Evolutionary conservation across 2,329 filamentous ascomycete species (phyloP).

Genomic region (Myriangium duriaei): DNA sequence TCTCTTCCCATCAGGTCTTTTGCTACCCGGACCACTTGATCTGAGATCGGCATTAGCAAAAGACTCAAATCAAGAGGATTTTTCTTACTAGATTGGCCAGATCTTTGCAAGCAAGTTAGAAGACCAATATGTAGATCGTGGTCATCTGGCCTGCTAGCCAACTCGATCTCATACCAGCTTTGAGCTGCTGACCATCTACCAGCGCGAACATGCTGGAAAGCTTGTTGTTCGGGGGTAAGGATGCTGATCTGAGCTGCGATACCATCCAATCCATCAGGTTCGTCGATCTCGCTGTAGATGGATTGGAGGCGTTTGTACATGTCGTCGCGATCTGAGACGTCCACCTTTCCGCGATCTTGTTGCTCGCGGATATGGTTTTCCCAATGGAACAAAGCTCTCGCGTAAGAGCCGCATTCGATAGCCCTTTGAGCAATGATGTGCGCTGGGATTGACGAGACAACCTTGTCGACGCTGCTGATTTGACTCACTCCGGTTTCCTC

Average conservation of each 20-base stretch:
- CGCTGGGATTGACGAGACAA: constrained; percentile 57
- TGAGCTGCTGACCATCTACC: constrained; percentile 90
- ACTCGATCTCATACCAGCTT: constrained; percentile 90
- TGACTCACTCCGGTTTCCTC: constrained; percentile 40
- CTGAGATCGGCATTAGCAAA: neutral
- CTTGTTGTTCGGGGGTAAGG: constrained; percentile 85
- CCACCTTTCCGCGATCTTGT: constrained; percentile 30
- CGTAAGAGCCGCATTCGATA: constrained; percentile 87
- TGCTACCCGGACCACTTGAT: constrained; percentile 22
- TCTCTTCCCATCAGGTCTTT: constrained; percentile 7
- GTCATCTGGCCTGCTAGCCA: constrained; percentile 55
- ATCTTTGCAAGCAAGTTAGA: constrained; percentile 79
- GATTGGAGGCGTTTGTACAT: constrained; percentile 72
- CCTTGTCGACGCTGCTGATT: constrained; percentile 55
- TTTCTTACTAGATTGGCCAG: constrained; percentile 70
- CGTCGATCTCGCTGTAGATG: constrained; percentile 95
- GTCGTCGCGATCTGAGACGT: constrained; percentile 33
- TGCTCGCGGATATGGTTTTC: constrained; percentile 70
- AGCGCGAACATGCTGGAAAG: constrained; percentile 82
- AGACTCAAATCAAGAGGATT: neutral
- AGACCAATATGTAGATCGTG: constrained; percentile 69
- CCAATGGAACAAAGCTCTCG: constrained; percentile 84
- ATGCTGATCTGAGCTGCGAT: constrained; percentile 78
- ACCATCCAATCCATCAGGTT: constrained; percentile 90
- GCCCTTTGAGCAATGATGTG: constrained; percentile 69